These are phyloP conservation scores for Gracilariopsis chorda DNA, from an alignment of 23 red algal species.

Conservation along the genomic window DNA sequence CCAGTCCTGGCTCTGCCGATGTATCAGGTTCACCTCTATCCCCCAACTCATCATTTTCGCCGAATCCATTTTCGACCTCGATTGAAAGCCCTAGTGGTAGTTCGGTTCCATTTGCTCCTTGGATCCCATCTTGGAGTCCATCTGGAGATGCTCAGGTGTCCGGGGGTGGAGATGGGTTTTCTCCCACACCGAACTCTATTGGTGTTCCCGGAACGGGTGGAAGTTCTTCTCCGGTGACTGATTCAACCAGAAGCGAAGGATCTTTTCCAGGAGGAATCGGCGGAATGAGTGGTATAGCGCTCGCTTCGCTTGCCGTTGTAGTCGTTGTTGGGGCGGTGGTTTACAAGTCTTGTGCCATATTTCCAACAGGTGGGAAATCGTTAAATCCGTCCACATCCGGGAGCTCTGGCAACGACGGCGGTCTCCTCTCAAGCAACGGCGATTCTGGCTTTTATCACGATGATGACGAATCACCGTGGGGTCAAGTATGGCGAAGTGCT, in stretches of 20 bases:
- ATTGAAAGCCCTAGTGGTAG: neutral
- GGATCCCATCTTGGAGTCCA: neutral
- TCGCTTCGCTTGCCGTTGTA: slow-evolving; percentile 18
- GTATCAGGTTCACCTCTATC: neutral
- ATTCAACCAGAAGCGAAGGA: neutral
- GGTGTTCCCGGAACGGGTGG: neutral
- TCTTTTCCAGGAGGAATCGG: slow-evolving; percentile 36
- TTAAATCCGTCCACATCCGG: slow-evolving; percentile 7
- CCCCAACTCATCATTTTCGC: neutral
- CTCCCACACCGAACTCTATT: neutral
- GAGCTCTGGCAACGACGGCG: slow-evolving; percentile 3
- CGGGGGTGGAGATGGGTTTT: neutral
- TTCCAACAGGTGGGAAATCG: neutral
- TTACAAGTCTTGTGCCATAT: slow-evolving; percentile 45
- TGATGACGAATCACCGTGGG: slow-evolving; percentile 52
- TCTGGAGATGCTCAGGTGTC: neutral
- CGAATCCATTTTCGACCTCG: neutral
- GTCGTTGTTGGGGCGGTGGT: slow-evolving; percentile 30
- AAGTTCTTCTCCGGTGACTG: neutral
- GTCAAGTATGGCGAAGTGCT: slow-evolving; percentile 56
- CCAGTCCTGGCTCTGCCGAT: neutral
- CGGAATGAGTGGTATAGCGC: slow-evolving; percentile 48
- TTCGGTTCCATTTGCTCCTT: neutral
- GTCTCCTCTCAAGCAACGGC: neutral
- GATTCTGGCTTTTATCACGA: neutral